Evolutionary conservation across 2,329 filamentous ascomycete species (phyloP), one percentile per base, ranked within the genome.

Genomic region (Fusarium scirpi): DNA sequence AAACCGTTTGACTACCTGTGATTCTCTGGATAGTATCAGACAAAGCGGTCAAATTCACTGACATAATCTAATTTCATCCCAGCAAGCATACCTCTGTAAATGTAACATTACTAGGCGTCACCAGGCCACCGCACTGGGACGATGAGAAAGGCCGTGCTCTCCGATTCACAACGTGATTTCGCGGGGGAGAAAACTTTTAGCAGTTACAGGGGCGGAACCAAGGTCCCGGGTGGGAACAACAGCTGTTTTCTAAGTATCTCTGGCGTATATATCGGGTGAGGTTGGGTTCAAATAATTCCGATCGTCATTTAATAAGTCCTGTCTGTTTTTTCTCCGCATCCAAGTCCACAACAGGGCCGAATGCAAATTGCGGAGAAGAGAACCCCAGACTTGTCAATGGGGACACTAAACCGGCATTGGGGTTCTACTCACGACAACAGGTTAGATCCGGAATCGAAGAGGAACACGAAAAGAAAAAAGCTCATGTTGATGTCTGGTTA

Each of bases 291-390:
- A 29, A 27, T 47, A 29, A 46, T 27, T n/a, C 32, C 32, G 32
- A 27, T 38, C 34, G 32, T 53, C 34, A 38, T 27, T 24, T 16
- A 41, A 32, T 63, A 40, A 38, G 34, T n/a, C 18, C 34, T 38
- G 34, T 38, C 34, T 18, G 34, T 59, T 32, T 38, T 40, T 63
- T 67, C 63, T 67, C 62, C 55, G 56, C 62, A 62, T 22, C 11
- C 44, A 29, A 66, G 47, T 32, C 63, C 63, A 66, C 56, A 66
- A 66, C 62, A 66, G 63, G 63, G 56, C 63, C 63, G 63, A 66
- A 46, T 66, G 40, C 10, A 66, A 67, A 67, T 62, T 67, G 63
- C 63, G 63, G 63, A 67, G 63, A 66, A 60, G 40, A 52, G 12
- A 32, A 25, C 63, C 63, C 63, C 48, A 49, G 62, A 62, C 46